Conservation (phyloP, 2,329 filamentous ascomycete genomes). For the Diaporthe amygdali region DNA sequence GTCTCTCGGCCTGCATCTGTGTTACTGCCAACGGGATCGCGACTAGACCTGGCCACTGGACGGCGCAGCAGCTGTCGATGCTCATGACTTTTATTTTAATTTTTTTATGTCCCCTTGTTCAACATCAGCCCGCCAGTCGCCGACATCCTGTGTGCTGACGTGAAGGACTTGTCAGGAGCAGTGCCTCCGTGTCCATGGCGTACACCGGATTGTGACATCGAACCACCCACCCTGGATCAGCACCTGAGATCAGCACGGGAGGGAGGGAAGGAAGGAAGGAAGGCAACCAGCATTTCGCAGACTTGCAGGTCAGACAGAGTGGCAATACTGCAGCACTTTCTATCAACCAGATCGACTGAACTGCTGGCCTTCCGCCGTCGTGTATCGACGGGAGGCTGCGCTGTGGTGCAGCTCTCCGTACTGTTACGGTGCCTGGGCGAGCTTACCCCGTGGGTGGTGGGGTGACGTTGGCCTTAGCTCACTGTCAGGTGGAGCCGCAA, state of each 20-base stretch:
- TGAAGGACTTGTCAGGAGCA: not conserved
- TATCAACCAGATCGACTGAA: no score
- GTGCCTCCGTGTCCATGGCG: no score
- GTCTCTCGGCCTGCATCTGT: not conserved
- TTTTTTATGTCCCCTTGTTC: not conserved
- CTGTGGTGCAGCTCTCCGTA: not conserved
- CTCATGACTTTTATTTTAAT: not conserved
- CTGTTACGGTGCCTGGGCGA: not conserved
- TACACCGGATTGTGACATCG: not conserved
- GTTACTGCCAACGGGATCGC: not conserved
- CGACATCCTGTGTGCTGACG: not conserved
- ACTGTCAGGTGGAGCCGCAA: not conserved
- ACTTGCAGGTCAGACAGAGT: not conserved
- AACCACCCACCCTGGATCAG: not conserved
- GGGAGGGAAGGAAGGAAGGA: not conserved
- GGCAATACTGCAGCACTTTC: no score
- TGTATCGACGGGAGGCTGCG: not conserved
- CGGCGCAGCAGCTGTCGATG: not conserved
- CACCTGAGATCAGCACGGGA: not conserved
- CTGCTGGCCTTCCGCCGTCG: not conserved
- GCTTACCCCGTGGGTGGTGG: not conserved
- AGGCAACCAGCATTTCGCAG: not conserved
- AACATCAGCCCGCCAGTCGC: not conserved
- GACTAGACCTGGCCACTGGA: not conserved
- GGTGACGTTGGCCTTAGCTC: slow-evolving; percentile 10